Base-by-base conservation (phyloP, 1,284 basidiomycete species). In the Cutaneotrichosporon sp. region DNA sequence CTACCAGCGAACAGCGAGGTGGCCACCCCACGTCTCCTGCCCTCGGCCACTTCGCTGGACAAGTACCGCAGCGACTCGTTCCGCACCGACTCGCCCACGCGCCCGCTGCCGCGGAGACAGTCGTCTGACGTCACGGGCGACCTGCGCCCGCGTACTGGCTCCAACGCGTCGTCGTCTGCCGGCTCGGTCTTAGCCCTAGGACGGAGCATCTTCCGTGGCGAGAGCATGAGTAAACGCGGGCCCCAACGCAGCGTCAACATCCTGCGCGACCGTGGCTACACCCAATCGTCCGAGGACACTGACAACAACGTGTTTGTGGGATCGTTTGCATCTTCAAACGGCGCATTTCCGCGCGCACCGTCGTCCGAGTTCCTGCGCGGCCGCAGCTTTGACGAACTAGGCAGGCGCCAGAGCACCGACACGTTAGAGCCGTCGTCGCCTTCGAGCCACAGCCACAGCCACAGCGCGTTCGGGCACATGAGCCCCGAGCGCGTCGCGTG, bases 261-360 rank as follows among this genome's bases (percentile, higher is more conserved):
- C 13, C 36, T 60, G 26, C 62, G 61, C 50, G 53, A 16, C 34
- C 56, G 62, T 8, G 59, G 52, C n/a, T 64, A 64, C 40, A 62
- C 71, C 16, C 68, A 73, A 14, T 71, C 72, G 31, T 73, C 72
- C 9, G 73, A 71, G 40, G 78, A 75, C 22, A 65, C 49, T 26
- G 66, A 76, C 34, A 66, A 75, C 36, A 66, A 62, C 47, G 62
- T 67, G 18, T 64, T 67, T 65, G 10, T 31, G 56, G 8, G 69
- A 67, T 57, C 71, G 72, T 80, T 49, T 66, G 64, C 50, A 67
- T 73, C 47, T 59, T 79, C 52, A 59, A 52, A 63, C 4, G 66
- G 65, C 8, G 61, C 61, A 65, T n/a, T 67, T 63, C 58, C 58
- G 10, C 58, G 58, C 18, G 49, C 50, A 10, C 58, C 58, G 22